Conservation (phyloP, 805 yeast genomes). For the Pichia rugopelliculosa region DNA sequence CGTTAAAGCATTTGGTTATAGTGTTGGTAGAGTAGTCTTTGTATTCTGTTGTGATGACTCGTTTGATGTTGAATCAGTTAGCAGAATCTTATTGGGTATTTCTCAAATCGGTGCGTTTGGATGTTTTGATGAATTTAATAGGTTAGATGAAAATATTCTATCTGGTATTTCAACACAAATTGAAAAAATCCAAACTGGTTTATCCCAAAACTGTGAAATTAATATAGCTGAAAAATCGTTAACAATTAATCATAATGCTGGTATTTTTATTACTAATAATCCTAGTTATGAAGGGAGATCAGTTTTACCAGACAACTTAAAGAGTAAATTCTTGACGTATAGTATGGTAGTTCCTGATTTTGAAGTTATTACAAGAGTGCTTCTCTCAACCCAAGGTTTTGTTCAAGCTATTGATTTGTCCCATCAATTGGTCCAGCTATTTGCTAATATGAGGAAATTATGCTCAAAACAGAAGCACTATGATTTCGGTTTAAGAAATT, state of each 20-base stretch:
- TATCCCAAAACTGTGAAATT: constrained; percentile 33
- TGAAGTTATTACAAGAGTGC: constrained; percentile 57
- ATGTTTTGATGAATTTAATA: constrained; percentile 91
- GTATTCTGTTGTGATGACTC: constrained; percentile 91
- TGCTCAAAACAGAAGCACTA: constrained; percentile 63
- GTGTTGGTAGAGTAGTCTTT: constrained; percentile 70
- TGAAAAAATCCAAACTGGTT: constrained; percentile 57
- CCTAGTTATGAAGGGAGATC: constrained; percentile 84
- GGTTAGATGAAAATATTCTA: constrained; percentile 61
- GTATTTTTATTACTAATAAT: constrained; percentile 85
- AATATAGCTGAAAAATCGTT: constrained; percentile 31
- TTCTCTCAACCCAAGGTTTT: constrained; percentile 73
- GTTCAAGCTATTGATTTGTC: constrained; percentile 39
- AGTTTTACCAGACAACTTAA: constrained; percentile 76
- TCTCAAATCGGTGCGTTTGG: constrained; percentile 89
- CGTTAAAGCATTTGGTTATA: constrained; percentile 73
- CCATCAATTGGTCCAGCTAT: constrained; percentile 44
- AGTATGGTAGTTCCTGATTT: constrained; percentile 70
- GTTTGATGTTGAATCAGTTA: constrained; percentile 73
- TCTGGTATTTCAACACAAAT: constrained; percentile 83
- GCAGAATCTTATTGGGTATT: constrained; percentile 69
- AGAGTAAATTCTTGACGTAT: constrained; percentile 67
- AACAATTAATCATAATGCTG: constrained; percentile 42
- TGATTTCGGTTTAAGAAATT: constrained; percentile 82
- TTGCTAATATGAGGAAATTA: constrained; percentile 33